These are phyloP conservation scores for Fusarium nurragi DNA, from an alignment of 2,329 filamentous ascomycete species.

Conservation along the genomic window DNA sequence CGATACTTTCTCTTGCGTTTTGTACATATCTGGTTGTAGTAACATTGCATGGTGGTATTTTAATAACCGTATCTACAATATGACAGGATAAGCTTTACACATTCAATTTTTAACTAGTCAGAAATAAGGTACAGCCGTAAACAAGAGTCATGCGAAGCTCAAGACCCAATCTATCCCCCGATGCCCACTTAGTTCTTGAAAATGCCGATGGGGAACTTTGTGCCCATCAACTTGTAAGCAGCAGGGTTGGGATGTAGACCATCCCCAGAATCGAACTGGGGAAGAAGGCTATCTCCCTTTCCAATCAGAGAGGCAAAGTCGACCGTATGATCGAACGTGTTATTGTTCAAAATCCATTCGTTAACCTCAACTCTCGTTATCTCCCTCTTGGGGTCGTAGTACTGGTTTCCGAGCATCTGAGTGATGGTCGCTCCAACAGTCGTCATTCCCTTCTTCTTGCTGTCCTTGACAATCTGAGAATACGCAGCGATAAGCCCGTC, in stretches of 20 bases:
- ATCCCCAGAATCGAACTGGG: conserved; percentile 26
- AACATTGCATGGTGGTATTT: no score
- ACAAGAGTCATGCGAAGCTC: no score
- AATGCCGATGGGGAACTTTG: conserved; percentile 2
- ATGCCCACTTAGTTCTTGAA: neutral
- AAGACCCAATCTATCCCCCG: no score
- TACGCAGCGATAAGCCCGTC: conserved; percentile 8
- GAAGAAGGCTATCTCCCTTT: conserved; percentile 11
- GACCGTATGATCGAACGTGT: conserved; percentile 20
- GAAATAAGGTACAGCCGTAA: no score
- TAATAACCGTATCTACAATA: no score
- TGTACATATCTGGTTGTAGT: no score
- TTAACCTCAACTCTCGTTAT: conserved; percentile 16
- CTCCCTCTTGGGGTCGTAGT: conserved; percentile 11
- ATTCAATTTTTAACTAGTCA: no score
- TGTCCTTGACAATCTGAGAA: conserved; percentile 1
- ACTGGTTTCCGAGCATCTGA: conserved; percentile 23
- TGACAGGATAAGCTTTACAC: no score
- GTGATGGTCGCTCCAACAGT: conserved; percentile 26
- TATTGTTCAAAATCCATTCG: conserved; percentile 22
- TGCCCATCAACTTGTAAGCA: conserved; percentile 21
- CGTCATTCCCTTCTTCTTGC: neutral
- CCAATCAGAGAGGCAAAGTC: conserved; percentile 28
- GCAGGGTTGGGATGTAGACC: conserved; percentile 28
- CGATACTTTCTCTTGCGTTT: no score